Evolutionary conservation across 345 rosid genomes (phyloP), one percentile per base, ranked within the genome.

Genomic region (Salix purpurea): DNA sequence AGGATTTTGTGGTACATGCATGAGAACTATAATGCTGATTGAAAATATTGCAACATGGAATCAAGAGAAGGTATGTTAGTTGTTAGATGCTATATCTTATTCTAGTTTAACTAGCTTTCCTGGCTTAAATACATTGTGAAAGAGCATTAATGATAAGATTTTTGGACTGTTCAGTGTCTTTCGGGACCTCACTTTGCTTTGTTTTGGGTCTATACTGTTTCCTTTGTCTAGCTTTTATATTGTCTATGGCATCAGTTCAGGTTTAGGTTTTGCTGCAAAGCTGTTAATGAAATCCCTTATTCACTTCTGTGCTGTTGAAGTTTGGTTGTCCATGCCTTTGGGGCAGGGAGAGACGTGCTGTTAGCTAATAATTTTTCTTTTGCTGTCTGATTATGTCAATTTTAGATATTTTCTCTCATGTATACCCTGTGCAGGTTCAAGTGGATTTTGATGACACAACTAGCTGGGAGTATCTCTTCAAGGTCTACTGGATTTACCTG

Each of bases 401-500:
- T 50, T 65, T 46, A 44, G 40, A 58, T 24, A 13, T 46, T 73
- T 74, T 71, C 23, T 61, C 32, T 74, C 18, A n/a, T 52, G 16
- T 64, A 16, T 80, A 44, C 70, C 70, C 13, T 81, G 30, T 75
- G 72, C 88, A 95, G 99, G 94, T 91, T 83, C 89, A 90, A 84
- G 99, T 95, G 85, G 97, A 95, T 85, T 96, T 96, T 86, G 99
- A 96, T 82, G 99, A 96, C 81, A 85, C 87, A 83, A 86, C 83
- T 79, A 96, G 98, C 88, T 96, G 98, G 98, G 98, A 96, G 85
- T 96, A 92, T 91, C 93, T 96, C 69, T 96, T 96, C 85, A 96
- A 93, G 85, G 88, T 90, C 28, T 96, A 96, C 79, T 96, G 99
- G 99, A 76, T 85, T 74, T 84, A 72, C 75, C 78, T 92, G 77